Evolutionary conservation across 2,329 filamentous ascomycete genomes (phyloP).

Genomic region (Venturiaceae sp.): DNA sequence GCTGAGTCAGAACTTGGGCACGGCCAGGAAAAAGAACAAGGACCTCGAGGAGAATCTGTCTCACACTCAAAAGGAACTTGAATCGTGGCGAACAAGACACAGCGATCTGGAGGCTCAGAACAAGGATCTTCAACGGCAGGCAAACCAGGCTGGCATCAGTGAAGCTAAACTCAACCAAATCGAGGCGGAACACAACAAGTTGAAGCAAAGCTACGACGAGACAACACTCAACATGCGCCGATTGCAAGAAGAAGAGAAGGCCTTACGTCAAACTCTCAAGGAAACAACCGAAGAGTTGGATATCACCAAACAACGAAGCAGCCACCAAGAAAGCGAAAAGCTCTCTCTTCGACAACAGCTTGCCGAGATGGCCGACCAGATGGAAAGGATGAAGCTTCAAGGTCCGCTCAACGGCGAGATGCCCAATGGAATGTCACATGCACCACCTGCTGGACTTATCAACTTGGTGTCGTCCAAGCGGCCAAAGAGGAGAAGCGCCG

Average conservation of each 20-base stretch:
- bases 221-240: slow-evolving; percentile 84
- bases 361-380: slow-evolving; percentile 80
- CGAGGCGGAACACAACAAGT: slow-evolving; percentile 91
- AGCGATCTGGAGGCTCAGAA: slow-evolving; percentile 81
- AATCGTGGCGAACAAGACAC: slow-evolving; percentile 89
- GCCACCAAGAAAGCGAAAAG: slow-evolving; percentile 76
- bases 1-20: slow-evolving; percentile 84
- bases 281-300: slow-evolving; percentile 74
- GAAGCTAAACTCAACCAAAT: slow-evolving; percentile 82
- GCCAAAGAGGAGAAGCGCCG: slow-evolving; percentile 87
- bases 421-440: slow-evolving; percentile 47
- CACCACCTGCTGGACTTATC: slow-evolving; percentile 67
- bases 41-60: slow-evolving; percentile 77
- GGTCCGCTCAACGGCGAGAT: slow-evolving; percentile 62
- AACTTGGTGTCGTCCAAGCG: slow-evolving; percentile 97
- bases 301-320: slow-evolving; percentile 62
- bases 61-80: slow-evolving; percentile 92
- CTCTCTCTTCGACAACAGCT: slow-evolving; percentile 77
- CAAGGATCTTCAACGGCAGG: slow-evolving; percentile 91
- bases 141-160: slow-evolving; percentile 94
- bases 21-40: slow-evolving; percentile 94
- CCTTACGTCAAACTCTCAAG: slow-evolving; percentile 72
- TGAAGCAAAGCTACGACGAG: slow-evolving; percentile 83
- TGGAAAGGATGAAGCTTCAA: slow-evolving; percentile 75
- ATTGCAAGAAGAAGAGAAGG: slow-evolving; percentile 87